These are phyloP conservation scores for Senna tora DNA, from an alignment of 306 rosid species.

Conservation along the genomic window DNA sequence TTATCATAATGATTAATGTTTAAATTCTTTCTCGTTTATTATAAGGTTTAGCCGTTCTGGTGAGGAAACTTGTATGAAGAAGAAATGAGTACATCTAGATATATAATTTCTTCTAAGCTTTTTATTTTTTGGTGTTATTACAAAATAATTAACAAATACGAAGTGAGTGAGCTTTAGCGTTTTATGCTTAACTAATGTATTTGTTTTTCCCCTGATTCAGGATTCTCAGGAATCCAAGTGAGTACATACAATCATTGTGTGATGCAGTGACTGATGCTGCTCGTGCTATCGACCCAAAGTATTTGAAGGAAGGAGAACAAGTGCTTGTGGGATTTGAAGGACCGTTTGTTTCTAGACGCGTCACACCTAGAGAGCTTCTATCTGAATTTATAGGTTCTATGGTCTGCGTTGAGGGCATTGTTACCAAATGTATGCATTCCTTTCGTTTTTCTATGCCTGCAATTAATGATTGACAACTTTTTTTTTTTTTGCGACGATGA, in stretches of 20 bases:
- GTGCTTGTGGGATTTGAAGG: constrained; percentile 91
- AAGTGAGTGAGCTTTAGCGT: not conserved
- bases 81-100: not conserved
- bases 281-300: constrained; percentile 70
- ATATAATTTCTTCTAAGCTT: not conserved
- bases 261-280: constrained; percentile 92
- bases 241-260: constrained; percentile 82
- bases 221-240: constrained; percentile 83
- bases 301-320: constrained; percentile 89
- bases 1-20: not conserved
- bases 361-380: constrained; percentile 88
- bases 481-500: not conserved
- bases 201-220: constrained; percentile 33
- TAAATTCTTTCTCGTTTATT: not conserved
- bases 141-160: not conserved
- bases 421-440: constrained; percentile 76
- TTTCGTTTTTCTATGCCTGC: not conserved
- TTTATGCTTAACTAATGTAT: not conserved
- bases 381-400: constrained; percentile 89
- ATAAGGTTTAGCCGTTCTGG: not conserved
- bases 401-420: constrained; percentile 95
- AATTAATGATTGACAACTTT: constrained; percentile 1
- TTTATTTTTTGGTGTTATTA: not conserved
- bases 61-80: not conserved
- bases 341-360: constrained; percentile 86